phyloP scores from a whole-genome alignment of 495 filamentous ascomycete species.

The Echria macrotheca region DNA sequence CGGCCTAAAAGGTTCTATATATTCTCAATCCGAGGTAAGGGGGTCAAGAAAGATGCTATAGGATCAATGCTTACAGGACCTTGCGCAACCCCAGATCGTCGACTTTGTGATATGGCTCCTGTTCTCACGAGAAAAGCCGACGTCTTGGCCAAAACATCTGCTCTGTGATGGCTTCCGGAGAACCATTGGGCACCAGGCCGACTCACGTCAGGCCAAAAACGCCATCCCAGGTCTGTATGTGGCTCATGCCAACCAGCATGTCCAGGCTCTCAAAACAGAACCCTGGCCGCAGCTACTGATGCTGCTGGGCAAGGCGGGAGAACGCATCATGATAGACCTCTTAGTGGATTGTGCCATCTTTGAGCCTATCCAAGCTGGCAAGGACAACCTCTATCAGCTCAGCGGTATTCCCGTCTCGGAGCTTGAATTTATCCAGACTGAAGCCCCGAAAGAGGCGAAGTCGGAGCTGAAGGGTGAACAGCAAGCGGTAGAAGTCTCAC shows the following conservation, averaged over 20 bases:
- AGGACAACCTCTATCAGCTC: conserved; percentile 67
- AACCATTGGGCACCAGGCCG: conserved; percentile 20
- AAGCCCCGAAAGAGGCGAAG: conserved; percentile 12
- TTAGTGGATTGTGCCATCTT: conserved; percentile 78
- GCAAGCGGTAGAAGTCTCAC: conserved; percentile 24
- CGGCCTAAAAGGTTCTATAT: conserved; percentile 33
- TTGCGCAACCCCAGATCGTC: too few relatives aligned
- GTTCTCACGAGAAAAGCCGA: conserved; percentile 53
- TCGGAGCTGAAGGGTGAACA: conserved; percentile 11
- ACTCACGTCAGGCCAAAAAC: background rate
- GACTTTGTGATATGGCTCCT: conserved; percentile 76
- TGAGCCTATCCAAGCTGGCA: conserved; percentile 49
- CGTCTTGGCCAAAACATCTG: conserved; percentile 60
- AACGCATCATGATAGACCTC: conserved; percentile 75
- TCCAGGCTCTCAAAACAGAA: conserved; percentile 58
- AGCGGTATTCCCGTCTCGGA: conserved; percentile 55
- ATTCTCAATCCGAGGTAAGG: conserved; percentile 58
- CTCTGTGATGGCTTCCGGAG: conserved; percentile 70
- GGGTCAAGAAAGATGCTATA: background rate
- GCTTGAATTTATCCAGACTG: conserved; percentile 23
- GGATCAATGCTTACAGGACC: background rate
- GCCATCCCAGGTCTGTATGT: conserved; percentile 47
- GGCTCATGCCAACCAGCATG: conserved; percentile 62
- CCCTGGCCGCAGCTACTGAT: conserved; percentile 69
- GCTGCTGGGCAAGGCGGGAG: conserved; percentile 70